Conservation (phyloP, 129 eudicot species). For the Saussurea involucrata region DNA sequence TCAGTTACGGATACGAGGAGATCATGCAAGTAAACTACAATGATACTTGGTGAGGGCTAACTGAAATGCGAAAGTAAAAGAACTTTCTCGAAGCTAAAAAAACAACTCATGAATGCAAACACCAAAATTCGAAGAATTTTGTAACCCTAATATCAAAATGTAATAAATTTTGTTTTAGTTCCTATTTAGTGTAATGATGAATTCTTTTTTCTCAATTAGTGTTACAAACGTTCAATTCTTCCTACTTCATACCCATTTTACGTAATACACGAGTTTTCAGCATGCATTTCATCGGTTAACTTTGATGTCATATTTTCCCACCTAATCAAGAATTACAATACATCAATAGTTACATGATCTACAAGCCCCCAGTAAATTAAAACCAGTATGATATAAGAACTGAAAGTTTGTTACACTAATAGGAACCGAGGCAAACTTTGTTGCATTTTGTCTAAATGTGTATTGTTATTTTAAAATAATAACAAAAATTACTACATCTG, state of each 20-base stretch:
- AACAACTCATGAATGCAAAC: neutral
- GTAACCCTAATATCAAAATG: too few relatives aligned
- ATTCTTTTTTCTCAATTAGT: neutral
- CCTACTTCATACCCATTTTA: neutral
- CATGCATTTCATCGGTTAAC: neutral
- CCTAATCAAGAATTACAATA: neutral
- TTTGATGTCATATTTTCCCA: neutral
- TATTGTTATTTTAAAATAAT: too few relatives aligned
- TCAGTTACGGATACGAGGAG: neutral
- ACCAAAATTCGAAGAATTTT: too few relatives aligned
- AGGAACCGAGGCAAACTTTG: neutral
- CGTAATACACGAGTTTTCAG: neutral
- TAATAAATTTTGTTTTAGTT: neutral
- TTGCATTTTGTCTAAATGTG: too few relatives aligned
- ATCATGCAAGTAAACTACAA: neutral
- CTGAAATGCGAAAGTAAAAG: neutral
- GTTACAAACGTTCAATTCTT: neutral
- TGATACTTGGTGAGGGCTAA: neutral
- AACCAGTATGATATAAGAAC: neutral
- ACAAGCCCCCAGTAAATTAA: neutral
- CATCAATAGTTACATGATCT: neutral
- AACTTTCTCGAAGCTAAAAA: neutral
- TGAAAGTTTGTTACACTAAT: neutral
- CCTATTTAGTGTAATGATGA: neutral
- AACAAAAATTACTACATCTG: too few relatives aligned